Evolutionary conservation across 2,329 filamentous ascomycete genomes (phyloP), one percentile per base, ranked within the genome.

Genomic region (Fusarium algeriense): DNA sequence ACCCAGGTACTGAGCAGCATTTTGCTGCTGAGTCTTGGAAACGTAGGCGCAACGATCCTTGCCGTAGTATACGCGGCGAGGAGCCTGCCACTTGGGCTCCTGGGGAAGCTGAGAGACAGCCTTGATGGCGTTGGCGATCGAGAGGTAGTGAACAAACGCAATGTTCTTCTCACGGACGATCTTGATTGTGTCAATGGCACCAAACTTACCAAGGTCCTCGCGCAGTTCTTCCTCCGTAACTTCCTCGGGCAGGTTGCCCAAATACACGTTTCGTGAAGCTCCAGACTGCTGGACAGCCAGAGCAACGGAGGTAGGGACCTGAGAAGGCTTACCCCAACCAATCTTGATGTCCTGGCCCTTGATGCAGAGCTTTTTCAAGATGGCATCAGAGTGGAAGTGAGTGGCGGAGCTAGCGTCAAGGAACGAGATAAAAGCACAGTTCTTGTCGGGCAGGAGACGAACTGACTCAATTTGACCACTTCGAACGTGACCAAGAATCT

Each of bases 391-490:
- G 86, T 99, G 96, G 85, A 99, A 99, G 81, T 99, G 96, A 26
- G 95, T 98, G 61, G 96, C 96, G 34, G 96, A 98, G 84, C 95
- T 97, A 77, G 95, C 94, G 79, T 99, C 96, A 73, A 99, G 87
- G 86, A 99, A 99, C 11, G 96, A 99, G 80, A 99, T 98, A 87
- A 99, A 99, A 64, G 96, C 96, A 80, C 96, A 99, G 87, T 98
- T 99, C 93, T 98, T 99, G 84, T 99, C 96, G 28, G 95, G 94
- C 60, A 99, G 87, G 73, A 99, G 88, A 76, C 96, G 92, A 57
- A 99, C 96, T n/a, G 96, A 98, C 85, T 99, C 96, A 77, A 99
- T 98, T 81, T 98, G 96, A 28, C 96, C 96, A 82, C 96, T 98
- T 71, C 96, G 90, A 66, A 99, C 96, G 78, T 99, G 96, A 71